These are phyloP conservation scores for Talaromyces amestolkiae DNA, from an alignment of 2,329 filamentous ascomycete genomes.

Conservation along the genomic window DNA sequence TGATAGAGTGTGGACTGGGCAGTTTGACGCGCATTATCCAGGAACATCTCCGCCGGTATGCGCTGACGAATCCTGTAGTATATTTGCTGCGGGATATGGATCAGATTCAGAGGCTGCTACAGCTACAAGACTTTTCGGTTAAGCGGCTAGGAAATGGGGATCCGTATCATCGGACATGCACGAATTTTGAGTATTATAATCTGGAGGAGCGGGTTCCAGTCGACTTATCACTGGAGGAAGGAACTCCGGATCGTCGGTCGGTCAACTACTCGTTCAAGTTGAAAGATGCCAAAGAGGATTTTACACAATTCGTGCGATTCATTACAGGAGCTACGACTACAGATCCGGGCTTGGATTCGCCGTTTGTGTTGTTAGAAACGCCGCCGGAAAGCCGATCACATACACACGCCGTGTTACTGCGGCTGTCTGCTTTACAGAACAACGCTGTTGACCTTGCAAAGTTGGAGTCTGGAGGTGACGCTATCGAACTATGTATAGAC, in stretches of 20 bases:
- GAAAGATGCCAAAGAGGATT: constrained; percentile 58
- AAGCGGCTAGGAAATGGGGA: constrained; percentile 46
- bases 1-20: constrained; percentile 46
- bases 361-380: constrained; percentile 59
- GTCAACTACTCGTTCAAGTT: constrained; percentile 50
- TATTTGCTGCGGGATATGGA: constrained; percentile 43
- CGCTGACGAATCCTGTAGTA: constrained; percentile 40
- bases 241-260: constrained; percentile 44
- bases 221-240: constrained; percentile 30
- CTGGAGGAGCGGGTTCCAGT: constrained; percentile 44
- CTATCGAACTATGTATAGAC: constrained; percentile 61
- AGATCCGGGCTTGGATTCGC: constrained; percentile 56
- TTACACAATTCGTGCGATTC: constrained; percentile 58
- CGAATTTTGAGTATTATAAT: constrained; percentile 50
- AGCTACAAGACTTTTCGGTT: constrained; percentile 44
- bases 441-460: constrained; percentile 47
- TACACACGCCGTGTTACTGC: constrained; percentile 42
- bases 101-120: constrained; percentile 41
- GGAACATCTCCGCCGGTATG: constrained; percentile 40
- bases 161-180: constrained; percentile 47
- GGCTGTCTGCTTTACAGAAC: constrained; percentile 35
- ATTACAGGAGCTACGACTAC: constrained; percentile 55
- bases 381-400: constrained; percentile 57
- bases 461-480: constrained; percentile 59
- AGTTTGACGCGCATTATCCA: constrained; percentile 44